Base-by-base conservation (phyloP, 2,329 filamentous ascomycete species). In the Aspergillus aculeatinus region DNA sequence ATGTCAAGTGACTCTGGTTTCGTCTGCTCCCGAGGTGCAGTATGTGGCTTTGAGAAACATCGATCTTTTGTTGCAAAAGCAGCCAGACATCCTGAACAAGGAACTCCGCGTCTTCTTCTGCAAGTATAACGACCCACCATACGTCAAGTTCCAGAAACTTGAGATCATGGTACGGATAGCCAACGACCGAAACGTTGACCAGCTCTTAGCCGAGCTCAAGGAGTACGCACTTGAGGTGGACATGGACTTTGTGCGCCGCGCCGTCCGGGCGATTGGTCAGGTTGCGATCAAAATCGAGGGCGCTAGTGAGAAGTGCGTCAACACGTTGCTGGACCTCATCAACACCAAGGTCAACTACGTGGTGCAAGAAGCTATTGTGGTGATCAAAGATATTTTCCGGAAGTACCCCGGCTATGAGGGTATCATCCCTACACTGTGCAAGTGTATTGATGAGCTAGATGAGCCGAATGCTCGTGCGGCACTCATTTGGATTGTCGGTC, bases 101-200 rank as follows among this genome's bases (percentile, higher is more conserved):
- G 95, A 99, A 77, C 87, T 99, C 71, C 87, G 95, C 49, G 95
- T 99, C 9, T 99, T 99, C 81, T 99, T 99, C 81, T 99, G 95
- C 88, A 99, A 99, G 80, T 99, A 99, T 81, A 98, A 98, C 74
- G 95, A 99, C 69, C 94, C 95, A 1, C 92, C 92, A 23, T 99
- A 99, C 74, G 88, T 99, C 70, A 99, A 99, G 77, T 87, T 99
- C 61, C 90, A 96, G 74, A 99, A 99, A 74, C 85, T 99, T 53
- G 95, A 99, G 74, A 98, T 98, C 64, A 98, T 99, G 95, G 94
- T 99, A 51, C 89, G 95, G 76, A 98, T 99, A 87, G 92, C 94
- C 62, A 98, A 97, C 78, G 93, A 97, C 68, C 90, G 89, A 73
- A 99, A 98, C 73, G 94, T 94, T 61, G 95, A 99, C 72, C 95